A percentile compares a stretch with the other conserved stretches of the same genome.
Conservation (phyloP, 1,284 basidiomycete species). For the Marasmius sp. region DNA sequence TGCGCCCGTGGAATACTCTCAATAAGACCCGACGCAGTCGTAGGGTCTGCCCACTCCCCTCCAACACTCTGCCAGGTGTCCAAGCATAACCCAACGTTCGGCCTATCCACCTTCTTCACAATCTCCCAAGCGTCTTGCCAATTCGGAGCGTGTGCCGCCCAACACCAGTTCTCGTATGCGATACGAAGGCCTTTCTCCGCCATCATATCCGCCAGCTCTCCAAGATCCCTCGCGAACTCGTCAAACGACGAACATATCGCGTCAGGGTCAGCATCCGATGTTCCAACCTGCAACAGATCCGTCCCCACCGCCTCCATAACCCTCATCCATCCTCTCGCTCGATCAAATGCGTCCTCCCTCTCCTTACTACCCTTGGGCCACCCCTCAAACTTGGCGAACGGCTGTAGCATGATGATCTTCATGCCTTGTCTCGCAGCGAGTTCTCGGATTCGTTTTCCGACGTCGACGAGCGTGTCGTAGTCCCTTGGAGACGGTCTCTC, state of each 20-base stretch:
- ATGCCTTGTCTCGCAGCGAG: background rate
- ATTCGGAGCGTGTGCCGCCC: background rate
- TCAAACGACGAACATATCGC: background rate
- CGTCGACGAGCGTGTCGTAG: background rate
- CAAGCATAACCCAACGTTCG: background rate
- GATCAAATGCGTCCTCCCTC: background rate
- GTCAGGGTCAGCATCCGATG: background rate
- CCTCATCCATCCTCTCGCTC: constrained; percentile 1
- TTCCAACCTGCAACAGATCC: background rate
- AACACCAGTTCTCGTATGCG: constrained; percentile 1
- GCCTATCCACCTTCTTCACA: background rate
- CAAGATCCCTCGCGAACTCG: background rate
- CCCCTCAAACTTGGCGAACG: constrained; percentile 5
- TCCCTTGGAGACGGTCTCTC: background rate
- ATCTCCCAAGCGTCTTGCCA: background rate
- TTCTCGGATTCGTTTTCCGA: background rate
- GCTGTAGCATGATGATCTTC: constrained; percentile 1
- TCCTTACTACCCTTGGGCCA: constrained; percentile 1
- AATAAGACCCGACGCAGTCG: background rate
- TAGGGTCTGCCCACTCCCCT: constrained; percentile 2
- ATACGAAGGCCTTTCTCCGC: background rate
- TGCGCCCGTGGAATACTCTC: background rate
- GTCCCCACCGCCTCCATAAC: background rate
- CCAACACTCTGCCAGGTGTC: background rate
- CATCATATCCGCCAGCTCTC: background rate